Percentiles rank a stretch among this genome's conserved stretches.
Conservation (phyloP, 2,329 filamentous ascomycete genomes). For the Venturia asperata region DNA sequence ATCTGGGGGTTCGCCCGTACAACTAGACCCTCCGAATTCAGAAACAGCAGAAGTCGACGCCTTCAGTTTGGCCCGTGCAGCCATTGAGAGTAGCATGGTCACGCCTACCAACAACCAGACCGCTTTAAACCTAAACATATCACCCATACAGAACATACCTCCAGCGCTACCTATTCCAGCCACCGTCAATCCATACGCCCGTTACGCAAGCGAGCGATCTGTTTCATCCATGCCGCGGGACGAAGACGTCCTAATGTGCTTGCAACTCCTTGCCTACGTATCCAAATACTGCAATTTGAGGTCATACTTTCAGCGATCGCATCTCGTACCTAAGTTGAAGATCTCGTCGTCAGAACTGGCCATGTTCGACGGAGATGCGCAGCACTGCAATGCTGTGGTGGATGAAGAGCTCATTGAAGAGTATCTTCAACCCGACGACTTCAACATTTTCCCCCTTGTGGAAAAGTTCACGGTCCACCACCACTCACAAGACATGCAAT, state of each 20-base stretch:
- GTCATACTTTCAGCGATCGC: conserved; percentile 90
- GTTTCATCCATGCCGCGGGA: conserved; percentile 85
- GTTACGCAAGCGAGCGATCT: conserved; percentile 71
- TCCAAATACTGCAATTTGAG: conserved; percentile 97
- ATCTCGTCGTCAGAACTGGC: conserved; percentile 73
- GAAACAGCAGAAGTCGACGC: conserved; percentile 82
- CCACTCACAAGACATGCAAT: conserved; percentile 96
- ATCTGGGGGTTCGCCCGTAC: conserved; percentile 60
- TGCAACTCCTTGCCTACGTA: conserved; percentile 93
- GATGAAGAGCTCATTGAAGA: conserved; percentile 70
- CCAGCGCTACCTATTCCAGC: conserved; percentile 64
- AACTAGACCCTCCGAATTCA: conserved; percentile 69
- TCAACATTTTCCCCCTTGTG: conserved; percentile 96
- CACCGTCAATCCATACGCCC: conserved; percentile 63
- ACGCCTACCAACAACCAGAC: conserved; percentile 62
- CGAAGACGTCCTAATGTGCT: conserved; percentile 95
- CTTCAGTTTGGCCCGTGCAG: conserved; percentile 82
- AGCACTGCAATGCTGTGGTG: conserved; percentile 27
- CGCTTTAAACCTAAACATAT: conserved; percentile 63
- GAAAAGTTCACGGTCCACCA: conserved; percentile 97
- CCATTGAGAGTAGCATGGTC: conserved; percentile 75
- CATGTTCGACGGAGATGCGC: conserved; percentile 59
- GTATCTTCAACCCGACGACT: conserved; percentile 85
- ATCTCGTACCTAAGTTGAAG: conserved; percentile 84
- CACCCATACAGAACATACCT: conserved; percentile 60